phyloP scores from a whole-genome alignment of 1,139 yeast genomes.

The Blastobotrys serpentis region DNA sequence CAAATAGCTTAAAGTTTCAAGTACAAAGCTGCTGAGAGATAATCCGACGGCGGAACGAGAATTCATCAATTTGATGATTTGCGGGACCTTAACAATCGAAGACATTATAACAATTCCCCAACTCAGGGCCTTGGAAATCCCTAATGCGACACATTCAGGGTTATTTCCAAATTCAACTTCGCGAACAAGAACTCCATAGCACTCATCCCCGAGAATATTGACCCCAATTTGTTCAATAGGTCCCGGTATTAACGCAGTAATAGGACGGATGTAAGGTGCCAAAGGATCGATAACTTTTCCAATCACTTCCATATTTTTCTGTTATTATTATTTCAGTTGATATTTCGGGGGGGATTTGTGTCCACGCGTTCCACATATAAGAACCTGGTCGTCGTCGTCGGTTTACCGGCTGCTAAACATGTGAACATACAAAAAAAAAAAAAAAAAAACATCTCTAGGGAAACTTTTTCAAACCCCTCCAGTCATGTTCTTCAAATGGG shows the following conservation, averaged over 20 bases:
- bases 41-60: slow-evolving; percentile 40
- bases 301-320: slow-evolving; percentile 25
- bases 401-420: too few relatives aligned
- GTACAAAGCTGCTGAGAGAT: slow-evolving; percentile 38
- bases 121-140: slow-evolving; percentile 38
- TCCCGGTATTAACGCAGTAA: slow-evolving; percentile 27
- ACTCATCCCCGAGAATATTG: slow-evolving; percentile 25
- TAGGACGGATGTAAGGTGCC: slow-evolving; percentile 25
- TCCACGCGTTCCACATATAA: too few relatives aligned
- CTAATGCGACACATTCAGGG: slow-evolving; percentile 34
- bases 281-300: slow-evolving; percentile 28
- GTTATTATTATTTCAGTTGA: too few relatives aligned
- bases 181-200: slow-evolving; percentile 28
- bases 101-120: slow-evolving; percentile 40
- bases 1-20: slow-evolving; percentile 43
- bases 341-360: too few relatives aligned
- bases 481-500: background rate
- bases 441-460: too few relatives aligned
- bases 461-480: background rate
- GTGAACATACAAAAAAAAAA: too few relatives aligned
- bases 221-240: slow-evolving; percentile 27
- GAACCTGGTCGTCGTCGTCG: too few relatives aligned
- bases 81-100: slow-evolving; percentile 42
- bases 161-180: slow-evolving; percentile 31
- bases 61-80: slow-evolving; percentile 36